A percentile compares a stretch with the other conserved stretches of the same genome.
phyloP scores from a whole-genome alignment of 2,329 filamentous ascomycete genomes.

The Coniella vitis region DNA sequence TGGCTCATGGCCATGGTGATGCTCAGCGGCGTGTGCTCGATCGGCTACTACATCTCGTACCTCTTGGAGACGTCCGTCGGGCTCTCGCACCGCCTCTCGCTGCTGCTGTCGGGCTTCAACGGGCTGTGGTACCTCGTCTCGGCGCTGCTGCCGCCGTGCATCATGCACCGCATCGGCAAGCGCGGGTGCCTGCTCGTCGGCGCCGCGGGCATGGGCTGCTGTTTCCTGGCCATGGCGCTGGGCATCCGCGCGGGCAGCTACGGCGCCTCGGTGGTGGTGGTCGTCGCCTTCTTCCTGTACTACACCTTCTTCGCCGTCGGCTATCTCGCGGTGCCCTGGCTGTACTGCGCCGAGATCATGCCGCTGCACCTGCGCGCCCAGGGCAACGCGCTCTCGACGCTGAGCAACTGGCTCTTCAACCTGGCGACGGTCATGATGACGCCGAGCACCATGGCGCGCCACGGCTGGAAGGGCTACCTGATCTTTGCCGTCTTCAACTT shows the following conservation, averaged over 20 bases:
- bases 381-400: slow-evolving; percentile 17
- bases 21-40: slow-evolving; percentile 17
- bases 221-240: slow-evolving; percentile 3
- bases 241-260: slow-evolving; percentile 1
- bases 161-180: slow-evolving; percentile 7
- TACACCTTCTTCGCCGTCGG: slow-evolving; percentile 14
- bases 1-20: slow-evolving; percentile 19
- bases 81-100: slow-evolving; percentile 3
- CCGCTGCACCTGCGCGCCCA: slow-evolving; percentile 13
- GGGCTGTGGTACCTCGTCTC: slow-evolving; percentile 9
- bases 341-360: slow-evolving; percentile 16
- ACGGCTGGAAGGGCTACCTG: slow-evolving; percentile 19
- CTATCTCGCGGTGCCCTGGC: slow-evolving; percentile 9
- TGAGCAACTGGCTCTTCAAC: slow-evolving; percentile 20
- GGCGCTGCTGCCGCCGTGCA: slow-evolving; percentile 1
- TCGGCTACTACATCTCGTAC: slow-evolving; percentile 30
- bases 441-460: slow-evolving; percentile 16
- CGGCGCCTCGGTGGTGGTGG: slow-evolving; percentile 3
- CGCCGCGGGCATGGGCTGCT: slow-evolving; percentile 5
- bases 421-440: slow-evolving; percentile 20
- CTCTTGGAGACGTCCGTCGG: slow-evolving; percentile 9
- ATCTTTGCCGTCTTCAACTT: slow-evolving; percentile 21
- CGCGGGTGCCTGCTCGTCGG: slow-evolving; percentile 3
- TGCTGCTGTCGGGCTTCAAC: slow-evolving; percentile 10
- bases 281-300: slow-evolving; percentile 15